phyloP scores from a whole-genome alignment of 148 eudicot genomes.

The Chenopodium album region DNA sequence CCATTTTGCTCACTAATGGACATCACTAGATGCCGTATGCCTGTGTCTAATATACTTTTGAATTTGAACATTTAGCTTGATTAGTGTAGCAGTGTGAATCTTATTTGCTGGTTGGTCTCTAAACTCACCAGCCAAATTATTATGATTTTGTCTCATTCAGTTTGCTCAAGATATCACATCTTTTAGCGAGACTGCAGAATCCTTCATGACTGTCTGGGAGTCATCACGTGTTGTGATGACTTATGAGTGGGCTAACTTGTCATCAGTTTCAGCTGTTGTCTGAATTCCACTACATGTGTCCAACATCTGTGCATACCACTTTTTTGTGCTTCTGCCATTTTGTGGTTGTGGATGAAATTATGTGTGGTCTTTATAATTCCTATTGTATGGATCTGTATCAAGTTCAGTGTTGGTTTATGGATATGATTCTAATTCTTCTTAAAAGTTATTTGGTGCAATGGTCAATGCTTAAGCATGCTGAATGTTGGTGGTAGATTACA shows the following conservation, averaged over 20 bases:
- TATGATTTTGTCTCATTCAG: slow-evolving; percentile 2
- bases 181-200: slow-evolving; percentile 12
- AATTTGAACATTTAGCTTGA: slow-evolving; percentile 34
- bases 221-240: neutral
- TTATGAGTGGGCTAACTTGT: slow-evolving; percentile 4
- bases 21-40: slow-evolving; percentile 29
- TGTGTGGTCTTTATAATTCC: neutral
- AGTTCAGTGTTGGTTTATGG: neutral
- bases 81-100: slow-evolving; percentile 39
- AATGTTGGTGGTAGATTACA: slow-evolving; percentile 22
- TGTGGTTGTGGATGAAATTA: neutral
- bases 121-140: slow-evolving; percentile 21
- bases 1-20: slow-evolving; percentile 30
- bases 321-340: neutral
- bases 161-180: neutral
- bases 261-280: slow-evolving; percentile 1
- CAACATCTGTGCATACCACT: slow-evolving; percentile 12
- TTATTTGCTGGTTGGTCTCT: slow-evolving; percentile 18
- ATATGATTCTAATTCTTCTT: slow-evolving; percentile 1
- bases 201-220: slow-evolving; percentile 16
- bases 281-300: neutral
- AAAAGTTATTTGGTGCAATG: neutral
- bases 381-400: neutral
- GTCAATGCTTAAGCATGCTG: neutral
- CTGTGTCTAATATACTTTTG: slow-evolving; percentile 27